Percentiles rank a stretch among this genome's conserved stretches.
These are phyloP conservation scores for Luvunga scandens DNA, from an alignment of 345 rosid species.

Conservation along the genomic window DNA sequence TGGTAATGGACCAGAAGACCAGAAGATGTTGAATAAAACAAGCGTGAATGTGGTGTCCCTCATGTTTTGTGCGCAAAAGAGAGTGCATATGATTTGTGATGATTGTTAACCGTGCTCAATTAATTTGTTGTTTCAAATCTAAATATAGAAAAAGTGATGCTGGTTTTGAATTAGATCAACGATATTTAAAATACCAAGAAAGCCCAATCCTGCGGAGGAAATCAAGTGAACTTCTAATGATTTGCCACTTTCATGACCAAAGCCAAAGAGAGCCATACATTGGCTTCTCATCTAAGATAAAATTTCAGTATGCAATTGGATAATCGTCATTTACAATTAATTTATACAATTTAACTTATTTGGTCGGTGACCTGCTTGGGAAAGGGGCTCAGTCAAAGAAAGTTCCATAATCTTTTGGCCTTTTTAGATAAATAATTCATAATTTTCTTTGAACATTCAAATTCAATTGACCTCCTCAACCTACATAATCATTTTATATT, in stretches of 20 bases:
- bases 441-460: background rate
- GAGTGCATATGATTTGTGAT: constrained; percentile 10
- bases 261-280: background rate
- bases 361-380: background rate
- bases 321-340: background rate
- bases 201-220: background rate
- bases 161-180: too few species aligned
- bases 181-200: background rate
- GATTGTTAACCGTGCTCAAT: constrained; percentile 5
- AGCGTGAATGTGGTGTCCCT: constrained; percentile 12
- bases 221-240: background rate
- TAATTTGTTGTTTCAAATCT: constrained; percentile 21
- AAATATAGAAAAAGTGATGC: background rate
- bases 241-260: background rate
- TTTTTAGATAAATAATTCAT: background rate
- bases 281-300: background rate
- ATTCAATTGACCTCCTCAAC: background rate
- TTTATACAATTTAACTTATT: background rate
- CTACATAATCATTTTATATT: background rate
- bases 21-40: background rate
- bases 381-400: background rate
- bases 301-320: background rate
- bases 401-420: background rate
- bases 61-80: constrained; percentile 10
- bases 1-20: background rate